phyloP scores from a whole-genome alignment of 495 filamentous ascomycete species.

The Aspergillus olivimuriae region DNA sequence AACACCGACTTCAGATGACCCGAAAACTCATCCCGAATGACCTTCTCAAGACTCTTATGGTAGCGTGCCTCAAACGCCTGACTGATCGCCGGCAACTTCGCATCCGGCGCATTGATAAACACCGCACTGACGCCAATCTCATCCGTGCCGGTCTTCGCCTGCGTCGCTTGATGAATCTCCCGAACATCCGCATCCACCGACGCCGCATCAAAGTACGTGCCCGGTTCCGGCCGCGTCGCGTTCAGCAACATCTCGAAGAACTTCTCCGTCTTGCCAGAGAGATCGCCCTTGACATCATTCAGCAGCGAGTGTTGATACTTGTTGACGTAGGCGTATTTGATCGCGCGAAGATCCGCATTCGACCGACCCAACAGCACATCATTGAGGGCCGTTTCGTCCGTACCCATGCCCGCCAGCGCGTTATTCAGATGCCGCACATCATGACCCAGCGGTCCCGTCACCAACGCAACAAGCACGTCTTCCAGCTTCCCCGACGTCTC shows the following conservation, averaged over 20 bases:
- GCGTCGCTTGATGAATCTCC: constrained; percentile 62
- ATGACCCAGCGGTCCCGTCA: constrained; percentile 60
- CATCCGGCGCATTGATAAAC: constrained; percentile 58
- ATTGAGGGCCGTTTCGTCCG: constrained; percentile 70
- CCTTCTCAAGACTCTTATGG: constrained; percentile 47
- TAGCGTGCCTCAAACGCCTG: constrained; percentile 57
- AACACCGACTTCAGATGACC: constrained; percentile 77
- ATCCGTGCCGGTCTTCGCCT: constrained; percentile 57
- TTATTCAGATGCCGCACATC: constrained; percentile 57
- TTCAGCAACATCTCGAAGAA: constrained; percentile 71
- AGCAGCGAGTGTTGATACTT: constrained; percentile 54
- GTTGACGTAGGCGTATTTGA: constrained; percentile 64
- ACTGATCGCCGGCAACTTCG: constrained; percentile 67
- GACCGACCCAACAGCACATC: constrained; percentile 69
- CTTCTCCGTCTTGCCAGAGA: constrained; percentile 66
- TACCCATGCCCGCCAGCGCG: constrained; percentile 64
- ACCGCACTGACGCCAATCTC: constrained; percentile 65
- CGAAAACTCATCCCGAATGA: constrained; percentile 64
- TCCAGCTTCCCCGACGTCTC: constrained; percentile 66
- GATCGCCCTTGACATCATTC: constrained; percentile 56
- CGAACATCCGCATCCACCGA: constrained; percentile 61
- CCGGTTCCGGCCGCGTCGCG: constrained; percentile 61
- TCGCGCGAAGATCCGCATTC: constrained; percentile 73
- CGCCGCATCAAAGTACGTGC: constrained; percentile 56
- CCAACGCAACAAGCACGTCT: constrained; percentile 53